Percentiles rank a stretch among this genome's conserved stretches.
Evolutionary conservation across 2,329 filamentous ascomycete genomes (phyloP).

Genomic region (Fusarium verrucosum): DNA sequence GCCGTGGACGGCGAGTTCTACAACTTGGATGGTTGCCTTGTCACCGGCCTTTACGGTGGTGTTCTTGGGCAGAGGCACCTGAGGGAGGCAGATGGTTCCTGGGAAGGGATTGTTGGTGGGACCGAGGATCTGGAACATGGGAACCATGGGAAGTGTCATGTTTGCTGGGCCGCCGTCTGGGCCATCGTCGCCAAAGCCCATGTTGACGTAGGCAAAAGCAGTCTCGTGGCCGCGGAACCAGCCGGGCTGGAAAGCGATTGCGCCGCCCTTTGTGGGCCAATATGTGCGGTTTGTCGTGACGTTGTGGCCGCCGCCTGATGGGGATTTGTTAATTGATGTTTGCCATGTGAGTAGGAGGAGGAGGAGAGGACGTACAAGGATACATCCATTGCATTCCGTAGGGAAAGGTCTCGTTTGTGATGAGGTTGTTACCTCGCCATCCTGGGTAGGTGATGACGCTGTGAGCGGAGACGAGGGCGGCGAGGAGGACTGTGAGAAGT

Average conservation of each 20-base stretch:
- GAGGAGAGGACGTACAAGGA: conserved; percentile 74
- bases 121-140: conserved; percentile 83
- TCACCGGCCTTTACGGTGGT: conserved; percentile 80
- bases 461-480: conserved; percentile 69
- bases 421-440: conserved; percentile 86
- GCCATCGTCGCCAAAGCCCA: conserved; percentile 79
- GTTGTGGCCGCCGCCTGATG: conserved; percentile 81
- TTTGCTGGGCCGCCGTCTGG: conserved; percentile 75
- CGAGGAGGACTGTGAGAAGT: conserved; percentile 54
- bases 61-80: conserved; percentile 82
- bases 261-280: conserved; percentile 89
- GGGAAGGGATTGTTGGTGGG: conserved; percentile 86
- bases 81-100: conserved; percentile 87
- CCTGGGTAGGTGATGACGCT: conserved; percentile 87
- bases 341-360: background rate
- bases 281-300: conserved; percentile 84
- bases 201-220: conserved; percentile 88
- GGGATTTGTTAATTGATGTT: conserved; percentile 21
- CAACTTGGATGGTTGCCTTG: conserved; percentile 87
- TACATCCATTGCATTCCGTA: conserved; percentile 97
- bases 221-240: conserved; percentile 92
- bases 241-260: conserved; percentile 89
- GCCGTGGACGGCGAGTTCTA: conserved; percentile 85
- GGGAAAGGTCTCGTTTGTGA: conserved; percentile 79
- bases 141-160: conserved; percentile 85